phyloP scores from a whole-genome alignment of 75 land plant genomes.

The Picea sitchensis region DNA sequence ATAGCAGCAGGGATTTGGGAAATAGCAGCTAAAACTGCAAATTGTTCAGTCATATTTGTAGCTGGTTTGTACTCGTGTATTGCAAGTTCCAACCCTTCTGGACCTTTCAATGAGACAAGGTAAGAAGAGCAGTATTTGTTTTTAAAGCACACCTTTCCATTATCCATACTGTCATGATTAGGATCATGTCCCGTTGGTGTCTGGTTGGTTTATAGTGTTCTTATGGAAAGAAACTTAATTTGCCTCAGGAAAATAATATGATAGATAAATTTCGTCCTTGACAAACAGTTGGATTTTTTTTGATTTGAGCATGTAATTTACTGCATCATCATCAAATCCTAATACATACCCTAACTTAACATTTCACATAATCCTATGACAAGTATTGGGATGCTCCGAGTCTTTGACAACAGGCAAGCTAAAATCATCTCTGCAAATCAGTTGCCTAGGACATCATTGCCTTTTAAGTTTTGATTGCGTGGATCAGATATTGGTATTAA shows the following conservation, averaged over 20 bases:
- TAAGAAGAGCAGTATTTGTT: slow-evolving; percentile 24
- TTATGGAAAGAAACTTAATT: too few relatives aligned
- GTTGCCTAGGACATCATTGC: slow-evolving; percentile 27
- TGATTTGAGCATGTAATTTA: slow-evolving; percentile 24
- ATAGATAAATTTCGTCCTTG: neutral
- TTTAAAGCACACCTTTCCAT: too few relatives aligned
- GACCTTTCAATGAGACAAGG: slow-evolving; percentile 64
- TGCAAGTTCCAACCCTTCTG: slow-evolving; percentile 65
- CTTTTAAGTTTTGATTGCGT: neutral
- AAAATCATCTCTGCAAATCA: slow-evolving; percentile 26
- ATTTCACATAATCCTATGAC: slow-evolving; percentile 26
- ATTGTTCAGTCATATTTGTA: slow-evolving; percentile 95
- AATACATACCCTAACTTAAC: slow-evolving; percentile 30
- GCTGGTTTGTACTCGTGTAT: slow-evolving; percentile 70
- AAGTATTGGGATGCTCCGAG: slow-evolving; percentile 9
- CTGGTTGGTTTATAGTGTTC: too few relatives aligned
- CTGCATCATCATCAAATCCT: slow-evolving; percentile 33
- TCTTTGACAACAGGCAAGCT: slow-evolving; percentile 36
- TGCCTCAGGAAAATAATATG: neutral
- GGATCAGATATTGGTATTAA: slow-evolving; percentile 16
- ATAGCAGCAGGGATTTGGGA: slow-evolving; percentile 77
- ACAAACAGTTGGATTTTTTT: too few relatives aligned
- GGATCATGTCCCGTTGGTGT: too few relatives aligned
- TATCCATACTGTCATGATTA: too few relatives aligned
- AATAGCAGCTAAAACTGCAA: slow-evolving; percentile 85